A percentile compares a stretch with the other conserved stretches of the same genome.
Conservation (phyloP, 2,329 filamentous ascomycete species). For the Lecanoromycetidae sp. region DNA sequence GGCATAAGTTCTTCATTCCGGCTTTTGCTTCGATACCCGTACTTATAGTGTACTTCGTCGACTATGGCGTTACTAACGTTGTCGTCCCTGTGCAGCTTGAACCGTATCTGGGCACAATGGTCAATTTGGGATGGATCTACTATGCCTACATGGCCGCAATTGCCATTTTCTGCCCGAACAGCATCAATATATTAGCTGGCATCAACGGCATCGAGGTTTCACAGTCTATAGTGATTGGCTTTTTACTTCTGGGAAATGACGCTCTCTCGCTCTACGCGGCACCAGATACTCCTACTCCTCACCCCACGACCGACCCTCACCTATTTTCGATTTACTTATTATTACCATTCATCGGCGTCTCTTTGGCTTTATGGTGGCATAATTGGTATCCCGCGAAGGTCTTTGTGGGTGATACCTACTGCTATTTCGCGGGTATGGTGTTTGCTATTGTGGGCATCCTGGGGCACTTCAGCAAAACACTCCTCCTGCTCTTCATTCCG, state of each 20-base stretch:
- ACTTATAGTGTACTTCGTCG: constrained; percentile 93
- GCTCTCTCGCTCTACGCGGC: constrained; percentile 58
- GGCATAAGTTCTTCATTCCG: constrained; percentile 96
- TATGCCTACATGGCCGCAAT: constrained; percentile 95
- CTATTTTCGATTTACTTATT: constrained; percentile 92
- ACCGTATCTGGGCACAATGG: constrained; percentile 68
- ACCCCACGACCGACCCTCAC: constrained; percentile 91
- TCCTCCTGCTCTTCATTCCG: constrained; percentile 78
- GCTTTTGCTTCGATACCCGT: constrained; percentile 87
- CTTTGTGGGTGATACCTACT: constrained; percentile 97
- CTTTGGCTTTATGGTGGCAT: constrained; percentile 70
- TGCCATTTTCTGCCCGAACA: constrained; percentile 95
- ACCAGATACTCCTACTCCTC: constrained; percentile 63
- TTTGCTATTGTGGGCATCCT: constrained; percentile 95
- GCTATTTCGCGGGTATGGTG: constrained; percentile 98
- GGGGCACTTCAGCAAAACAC: constrained; percentile 95
- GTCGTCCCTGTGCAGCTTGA: constrained; percentile 71
- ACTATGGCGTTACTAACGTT: constrained; percentile 93
- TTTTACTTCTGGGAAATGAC: constrained; percentile 77
- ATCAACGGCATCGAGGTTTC: constrained; percentile 96
- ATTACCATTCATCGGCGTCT: constrained; percentile 87
- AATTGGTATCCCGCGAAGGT: constrained; percentile 95
- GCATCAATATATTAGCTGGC: constrained; percentile 99
- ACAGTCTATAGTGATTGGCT: constrained; percentile 82
- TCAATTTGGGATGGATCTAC: constrained; percentile 74